Evolutionary conservation across 2,329 filamentous ascomycete genomes (phyloP).

Genomic region (Penicillium psychrosexuale): DNA sequence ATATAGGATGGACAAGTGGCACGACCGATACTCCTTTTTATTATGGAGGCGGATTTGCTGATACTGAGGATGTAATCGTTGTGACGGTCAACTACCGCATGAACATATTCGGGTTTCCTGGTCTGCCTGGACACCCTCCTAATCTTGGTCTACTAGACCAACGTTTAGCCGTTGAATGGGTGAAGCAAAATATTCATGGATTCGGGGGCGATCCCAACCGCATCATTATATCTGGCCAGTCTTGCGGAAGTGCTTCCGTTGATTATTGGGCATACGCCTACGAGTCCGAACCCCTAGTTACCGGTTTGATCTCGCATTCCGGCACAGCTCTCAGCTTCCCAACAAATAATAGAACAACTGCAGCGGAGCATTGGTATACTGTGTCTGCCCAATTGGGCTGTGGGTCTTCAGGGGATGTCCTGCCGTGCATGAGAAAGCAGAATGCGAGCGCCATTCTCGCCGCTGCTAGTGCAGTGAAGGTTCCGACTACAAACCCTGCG

Average conservation of each 20-base stretch:
- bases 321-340: constrained; percentile 45
- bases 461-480: constrained; percentile 38
- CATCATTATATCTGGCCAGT: constrained; percentile 51
- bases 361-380: constrained; percentile 45
- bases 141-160: constrained; percentile 56
- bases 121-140: constrained; percentile 25
- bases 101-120: constrained; percentile 44
- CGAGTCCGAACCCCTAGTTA: constrained; percentile 35
- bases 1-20: constrained; percentile 34
- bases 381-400: constrained; percentile 42
- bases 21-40: constrained; percentile 38
- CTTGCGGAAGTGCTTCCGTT: constrained; percentile 37
- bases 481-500: constrained; percentile 28
- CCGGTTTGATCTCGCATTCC: constrained; percentile 37
- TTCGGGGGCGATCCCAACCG: constrained; percentile 51
- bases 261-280: constrained; percentile 35
- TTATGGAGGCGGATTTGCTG: constrained; percentile 35
- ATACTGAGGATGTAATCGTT: constrained; percentile 39
- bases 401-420: constrained; percentile 24
- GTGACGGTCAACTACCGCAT: constrained; percentile 43
- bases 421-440: constrained; percentile 41
- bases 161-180: constrained; percentile 52
- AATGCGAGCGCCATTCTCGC: constrained; percentile 37
- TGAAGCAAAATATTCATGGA: constrained; percentile 47
- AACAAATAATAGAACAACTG: constrained; percentile 33